Base-by-base conservation (phyloP, 768 basidiomycete species). In the Dentipellis sp. region DNA sequence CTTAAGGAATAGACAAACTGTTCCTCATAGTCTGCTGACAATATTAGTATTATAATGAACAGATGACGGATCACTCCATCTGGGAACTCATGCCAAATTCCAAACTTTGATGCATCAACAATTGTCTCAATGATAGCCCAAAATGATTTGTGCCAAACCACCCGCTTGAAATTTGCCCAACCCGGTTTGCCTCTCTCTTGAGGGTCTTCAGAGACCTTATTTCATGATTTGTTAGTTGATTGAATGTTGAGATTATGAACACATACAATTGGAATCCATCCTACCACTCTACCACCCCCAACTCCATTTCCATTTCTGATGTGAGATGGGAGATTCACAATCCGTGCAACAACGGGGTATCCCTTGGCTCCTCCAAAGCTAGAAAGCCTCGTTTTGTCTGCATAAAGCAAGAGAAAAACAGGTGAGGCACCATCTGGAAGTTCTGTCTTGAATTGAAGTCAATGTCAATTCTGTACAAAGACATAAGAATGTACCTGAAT, bases 401-500 rank as follows among this genome's bases (percentile, higher is more conserved):
- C 63, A 53, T 65, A 65, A 0, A 64, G 35, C 11, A 59, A 56
- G 50, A 62, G 50, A 10, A 21, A 40, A 5, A 66, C 23, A 2
- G 54, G 57, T 11, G n/a, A 14, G 14, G 45, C 59, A 11, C 42
- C 64, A 4, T 17, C 19, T 4, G 63, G 62, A 36, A 58, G 52
- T 46, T 45, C 21, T 47, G 53, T 50, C 58, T 59, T 22, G 8
- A 55, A 39, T 49, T n/a, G 39, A 9, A 36, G 22, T 38, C 56
- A 54, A 3, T 8, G n/a, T 37, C 48, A 36, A 37, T 12, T 40
- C 36, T 40, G 56, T n/a, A 37, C 53, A 48, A 23, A 53, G 19
- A 23, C 29, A 42, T 37, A 21, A 16, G 11, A 58, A 61, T 34
- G 59, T 40, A 73, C 74, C 64, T 75, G 71, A 4, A 69, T 60